Evolutionary conservation across 306 rosid species (phyloP).

Genomic region (Canavalia ensiformis): DNA sequence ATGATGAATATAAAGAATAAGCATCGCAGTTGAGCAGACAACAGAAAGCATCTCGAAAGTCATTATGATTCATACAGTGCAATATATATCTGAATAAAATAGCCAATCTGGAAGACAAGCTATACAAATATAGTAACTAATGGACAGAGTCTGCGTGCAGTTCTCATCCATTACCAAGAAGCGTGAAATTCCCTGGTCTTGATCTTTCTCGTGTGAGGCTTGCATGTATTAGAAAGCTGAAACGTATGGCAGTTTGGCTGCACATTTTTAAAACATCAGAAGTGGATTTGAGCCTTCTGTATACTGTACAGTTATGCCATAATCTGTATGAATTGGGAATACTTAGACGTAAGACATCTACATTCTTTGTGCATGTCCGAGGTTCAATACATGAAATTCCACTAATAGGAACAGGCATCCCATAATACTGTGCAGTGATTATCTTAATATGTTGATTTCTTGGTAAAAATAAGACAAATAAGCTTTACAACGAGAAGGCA

Average conservation of each 20-base stretch:
- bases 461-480: conserved; percentile 7
- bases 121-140: conserved; percentile 7
- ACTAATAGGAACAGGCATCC: neutral
- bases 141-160: neutral
- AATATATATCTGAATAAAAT: conserved; percentile 27
- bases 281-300: conserved; percentile 25
- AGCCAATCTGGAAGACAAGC: conserved; percentile 17
- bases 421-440: neutral
- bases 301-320: neutral
- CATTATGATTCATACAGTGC: neutral
- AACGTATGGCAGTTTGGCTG: conserved; percentile 13
- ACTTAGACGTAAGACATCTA: neutral
- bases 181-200: neutral
- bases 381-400: conserved; percentile 3
- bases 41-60: conserved; percentile 4
- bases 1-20: neutral
- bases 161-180: conserved; percentile 12
- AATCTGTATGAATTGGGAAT: neutral
- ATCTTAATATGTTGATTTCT: neutral
- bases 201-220: conserved; percentile 15
- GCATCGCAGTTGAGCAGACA: neutral
- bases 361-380: neutral
- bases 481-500: conserved; percentile 3
- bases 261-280: neutral
- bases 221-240: conserved; percentile 4